Evolutionary conservation across 2,329 filamentous ascomycete species (phyloP).

Genomic region (Dactylellina sp.): DNA sequence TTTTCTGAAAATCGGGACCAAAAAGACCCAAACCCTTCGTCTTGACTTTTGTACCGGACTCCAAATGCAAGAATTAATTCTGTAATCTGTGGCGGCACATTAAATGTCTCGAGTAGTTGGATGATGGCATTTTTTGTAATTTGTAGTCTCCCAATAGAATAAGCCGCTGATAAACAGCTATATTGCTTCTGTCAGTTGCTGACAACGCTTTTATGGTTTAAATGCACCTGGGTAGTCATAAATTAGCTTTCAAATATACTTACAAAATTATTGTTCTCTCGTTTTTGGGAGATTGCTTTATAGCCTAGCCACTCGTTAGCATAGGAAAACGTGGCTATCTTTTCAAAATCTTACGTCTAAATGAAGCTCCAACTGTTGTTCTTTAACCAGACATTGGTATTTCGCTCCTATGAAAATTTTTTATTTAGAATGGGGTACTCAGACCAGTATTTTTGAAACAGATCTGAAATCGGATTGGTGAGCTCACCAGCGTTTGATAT

Average conservation of each 20-base stretch:
- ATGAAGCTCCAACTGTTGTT: too few relatives aligned
- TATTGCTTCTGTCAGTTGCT: not conserved
- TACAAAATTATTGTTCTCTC: not conserved
- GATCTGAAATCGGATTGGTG: too few relatives aligned
- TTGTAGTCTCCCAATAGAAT: constrained; percentile 2
- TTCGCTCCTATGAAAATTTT: too few relatives aligned
- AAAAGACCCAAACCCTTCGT: constrained; percentile 12
- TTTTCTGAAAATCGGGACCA: not conserved
- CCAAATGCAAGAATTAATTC: constrained; percentile 2
- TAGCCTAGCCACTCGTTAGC: not conserved
- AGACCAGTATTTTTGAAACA: too few relatives aligned
- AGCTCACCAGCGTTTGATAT: too few relatives aligned
- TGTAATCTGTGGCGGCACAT: not conserved
- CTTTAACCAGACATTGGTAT: too few relatives aligned
- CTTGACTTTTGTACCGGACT: constrained; percentile 3
- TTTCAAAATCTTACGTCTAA: too few relatives aligned
- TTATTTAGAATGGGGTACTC: too few relatives aligned
- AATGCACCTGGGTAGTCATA: too few relatives aligned
- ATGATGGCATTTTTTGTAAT: constrained; percentile 6
- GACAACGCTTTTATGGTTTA: not conserved
- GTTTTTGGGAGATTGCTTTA: not conserved
- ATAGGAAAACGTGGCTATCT: too few relatives aligned
- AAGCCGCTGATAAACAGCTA: constrained; percentile 4
- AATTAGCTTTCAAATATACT: not conserved
- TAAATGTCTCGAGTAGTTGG: not conserved